These are phyloP conservation scores for Rhizopogon rudus DNA, from an alignment of 768 basidiomycete species.

Conservation along the genomic window DNA sequence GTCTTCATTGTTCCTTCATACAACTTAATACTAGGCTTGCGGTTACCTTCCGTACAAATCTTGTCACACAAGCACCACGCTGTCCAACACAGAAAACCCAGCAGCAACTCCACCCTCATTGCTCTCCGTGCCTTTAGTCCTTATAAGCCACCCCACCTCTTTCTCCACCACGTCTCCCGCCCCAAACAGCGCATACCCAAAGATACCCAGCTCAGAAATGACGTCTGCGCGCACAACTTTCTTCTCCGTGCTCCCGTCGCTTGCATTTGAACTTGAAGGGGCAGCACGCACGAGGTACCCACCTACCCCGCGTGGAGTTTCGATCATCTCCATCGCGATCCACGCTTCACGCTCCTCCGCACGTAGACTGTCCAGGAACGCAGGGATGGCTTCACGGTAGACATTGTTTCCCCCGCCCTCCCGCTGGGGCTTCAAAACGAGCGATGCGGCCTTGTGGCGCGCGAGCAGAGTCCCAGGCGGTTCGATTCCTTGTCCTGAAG, in stretches of 20 bases:
- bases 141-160: conserved; percentile 76
- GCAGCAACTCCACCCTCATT: conserved; percentile 91
- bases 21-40: too few relatives aligned
- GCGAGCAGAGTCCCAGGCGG: conserved; percentile 19
- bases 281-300: conserved; percentile 80
- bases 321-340: conserved; percentile 95
- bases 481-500: conserved; percentile 3
- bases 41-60: too few relatives aligned
- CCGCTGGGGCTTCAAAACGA: conserved; percentile 96
- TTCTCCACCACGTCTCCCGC: conserved; percentile 43
- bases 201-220: conserved; percentile 88
- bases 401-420: conserved; percentile 98
- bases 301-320: conserved; percentile 59
- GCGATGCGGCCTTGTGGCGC: conserved; percentile 33
- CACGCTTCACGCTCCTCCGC: conserved; percentile 70
- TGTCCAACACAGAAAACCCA: conserved; percentile 76
- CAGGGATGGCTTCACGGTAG: conserved; percentile 77
- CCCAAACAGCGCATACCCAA: conserved; percentile 83
- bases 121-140: conserved; percentile 87
- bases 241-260: neutral
- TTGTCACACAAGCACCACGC: conserved; percentile 46
- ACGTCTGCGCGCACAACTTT: conserved; percentile 56
- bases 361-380: conserved; percentile 63
- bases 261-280: neutral
- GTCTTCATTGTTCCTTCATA: too few relatives aligned